phyloP scores from a whole-genome alignment of 768 basidiomycete genomes.

The Harrya chromipes region DNA sequence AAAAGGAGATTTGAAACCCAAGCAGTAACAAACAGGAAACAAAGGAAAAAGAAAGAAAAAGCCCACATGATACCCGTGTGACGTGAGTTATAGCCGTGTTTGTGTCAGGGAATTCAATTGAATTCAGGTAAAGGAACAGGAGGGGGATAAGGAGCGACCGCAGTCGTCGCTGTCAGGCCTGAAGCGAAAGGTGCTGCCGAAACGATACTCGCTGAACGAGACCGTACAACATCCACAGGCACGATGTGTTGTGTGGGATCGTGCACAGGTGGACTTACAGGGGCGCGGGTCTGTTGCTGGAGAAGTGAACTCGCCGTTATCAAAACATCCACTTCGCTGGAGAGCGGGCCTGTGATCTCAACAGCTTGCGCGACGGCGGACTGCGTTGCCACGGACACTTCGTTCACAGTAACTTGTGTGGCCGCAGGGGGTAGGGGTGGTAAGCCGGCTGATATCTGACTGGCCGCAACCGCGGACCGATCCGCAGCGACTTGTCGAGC shows the following conservation, averaged over 20 bases:
- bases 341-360: conserved; percentile 65
- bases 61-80: conserved; percentile 25
- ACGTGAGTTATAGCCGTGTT: conserved; percentile 4
- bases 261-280: conserved; percentile 26
- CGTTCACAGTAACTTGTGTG: conserved; percentile 50
- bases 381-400: conserved; percentile 61
- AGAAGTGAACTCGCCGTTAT: conserved; percentile 61
- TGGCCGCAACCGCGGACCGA: conserved; percentile 41
- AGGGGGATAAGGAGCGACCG: conserved; percentile 22
- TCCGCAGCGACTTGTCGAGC: conserved; percentile 58
- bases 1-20: conserved; percentile 19
- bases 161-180: conserved; percentile 19
- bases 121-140: conserved; percentile 28
- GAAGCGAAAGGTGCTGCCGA: conserved; percentile 25
- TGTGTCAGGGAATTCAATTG: conserved; percentile 20
- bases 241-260: conserved; percentile 27
- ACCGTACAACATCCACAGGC: conserved; percentile 31
- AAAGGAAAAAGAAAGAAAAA: conserved; percentile 9
- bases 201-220: conserved; percentile 35
- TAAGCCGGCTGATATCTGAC: conserved; percentile 40
- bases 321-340: conserved; percentile 79
- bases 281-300: conserved; percentile 40
- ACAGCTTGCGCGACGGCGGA: conserved; percentile 83
- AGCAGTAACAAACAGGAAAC: conserved; percentile 15
- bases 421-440: conserved; percentile 30